These are phyloP conservation scores for Kuraishia hungarica DNA, from an alignment of 805 yeast species.

Conservation along the genomic window DNA sequence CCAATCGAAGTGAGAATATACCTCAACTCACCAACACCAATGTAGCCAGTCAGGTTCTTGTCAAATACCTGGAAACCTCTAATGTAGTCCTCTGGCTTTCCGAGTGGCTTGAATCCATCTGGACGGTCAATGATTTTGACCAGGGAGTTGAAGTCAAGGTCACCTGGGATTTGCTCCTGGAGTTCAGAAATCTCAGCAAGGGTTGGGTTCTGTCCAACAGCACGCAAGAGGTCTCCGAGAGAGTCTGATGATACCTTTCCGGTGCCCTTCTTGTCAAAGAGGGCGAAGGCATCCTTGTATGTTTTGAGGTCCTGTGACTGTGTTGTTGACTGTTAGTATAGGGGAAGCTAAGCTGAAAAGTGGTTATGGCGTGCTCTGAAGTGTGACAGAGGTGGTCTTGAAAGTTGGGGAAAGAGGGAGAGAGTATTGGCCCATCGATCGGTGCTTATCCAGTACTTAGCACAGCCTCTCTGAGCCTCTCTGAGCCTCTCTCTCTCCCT, in stretches of 20 bases:
- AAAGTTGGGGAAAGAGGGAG: no score
- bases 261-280: constrained; percentile 92
- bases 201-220: constrained; percentile 98
- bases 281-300: constrained; percentile 89
- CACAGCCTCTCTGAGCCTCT: no score
- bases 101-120: constrained; percentile 79
- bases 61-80: constrained; percentile 97
- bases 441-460: no score
- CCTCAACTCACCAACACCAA: constrained; percentile 94
- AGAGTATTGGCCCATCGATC: no score
- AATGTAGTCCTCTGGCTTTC: constrained; percentile 87
- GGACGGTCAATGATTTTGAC: constrained; percentile 74
- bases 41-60: constrained; percentile 90
- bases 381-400: no score
- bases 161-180: constrained; percentile 29
- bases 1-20: constrained; percentile 94
- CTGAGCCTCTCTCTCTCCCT: no score
- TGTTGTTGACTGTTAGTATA: background rate
- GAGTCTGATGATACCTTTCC: constrained; percentile 81
- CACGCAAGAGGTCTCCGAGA: constrained; percentile 89
- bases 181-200: constrained; percentile 71
- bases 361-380: no score
- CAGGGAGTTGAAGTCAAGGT: constrained; percentile 70
- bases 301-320: constrained; percentile 23
- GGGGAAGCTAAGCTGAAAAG: background rate